Percentiles rank a stretch among this genome's conserved stretches.
phyloP scores from a whole-genome alignment of 257 asterid genomes.

The Pogostemon cablin region DNA sequence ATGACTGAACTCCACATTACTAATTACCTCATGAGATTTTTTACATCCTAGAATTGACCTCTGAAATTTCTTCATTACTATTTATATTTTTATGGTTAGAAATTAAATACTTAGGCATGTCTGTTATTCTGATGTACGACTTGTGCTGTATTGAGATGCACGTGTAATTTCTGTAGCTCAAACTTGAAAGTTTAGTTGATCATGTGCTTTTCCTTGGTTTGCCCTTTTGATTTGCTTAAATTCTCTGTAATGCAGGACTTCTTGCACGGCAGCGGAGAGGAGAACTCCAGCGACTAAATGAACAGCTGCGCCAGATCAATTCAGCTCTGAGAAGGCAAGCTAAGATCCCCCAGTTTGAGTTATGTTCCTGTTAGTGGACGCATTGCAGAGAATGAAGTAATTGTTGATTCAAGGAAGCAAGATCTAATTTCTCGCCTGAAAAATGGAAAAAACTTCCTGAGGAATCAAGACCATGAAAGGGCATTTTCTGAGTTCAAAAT shows the following conservation, averaged over 20 bases:
- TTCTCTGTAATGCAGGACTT: conserved; percentile 54
- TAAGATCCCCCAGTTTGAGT: conserved; percentile 91
- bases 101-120: neutral
- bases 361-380: conserved; percentile 86
- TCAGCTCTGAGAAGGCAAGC: conserved; percentile 95
- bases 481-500: conserved; percentile 81
- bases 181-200: neutral
- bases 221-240: conserved; percentile 4
- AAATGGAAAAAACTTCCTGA: conserved; percentile 78
- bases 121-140: conserved; percentile 11
- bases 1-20: neutral
- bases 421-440: conserved; percentile 72
- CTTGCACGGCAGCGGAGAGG: conserved; percentile 94
- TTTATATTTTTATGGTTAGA: neutral
- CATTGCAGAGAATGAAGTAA: conserved; percentile 77
- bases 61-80: neutral
- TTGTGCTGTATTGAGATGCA: neutral
- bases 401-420: conserved; percentile 82
- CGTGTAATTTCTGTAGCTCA: neutral
- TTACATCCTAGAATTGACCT: neutral
- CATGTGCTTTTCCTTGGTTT: neutral
- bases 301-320: conserved; percentile 95
- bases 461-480: conserved; percentile 85
- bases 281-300: conserved; percentile 81
- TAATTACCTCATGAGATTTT: neutral